Conservation (phyloP, 2,329 filamentous ascomycete species). For the Penicillium hesseltinei region DNA sequence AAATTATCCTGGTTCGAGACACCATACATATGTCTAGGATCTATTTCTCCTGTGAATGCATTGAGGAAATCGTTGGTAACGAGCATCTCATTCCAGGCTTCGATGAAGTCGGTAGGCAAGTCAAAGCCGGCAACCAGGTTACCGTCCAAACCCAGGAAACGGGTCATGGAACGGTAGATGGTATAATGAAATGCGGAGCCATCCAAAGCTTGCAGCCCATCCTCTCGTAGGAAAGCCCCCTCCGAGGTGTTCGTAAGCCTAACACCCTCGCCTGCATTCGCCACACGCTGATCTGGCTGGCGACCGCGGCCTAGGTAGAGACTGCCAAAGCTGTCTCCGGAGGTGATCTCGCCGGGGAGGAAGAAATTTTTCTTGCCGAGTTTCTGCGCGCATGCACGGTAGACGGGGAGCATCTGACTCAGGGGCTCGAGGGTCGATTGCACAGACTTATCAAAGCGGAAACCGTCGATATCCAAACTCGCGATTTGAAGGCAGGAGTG, state of each 20-base stretch:
- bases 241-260: conserved; percentile 46
- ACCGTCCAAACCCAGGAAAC: conserved; percentile 61
- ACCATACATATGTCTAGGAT: conserved; percentile 64
- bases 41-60: conserved; percentile 58
- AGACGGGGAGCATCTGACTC: conserved; percentile 56
- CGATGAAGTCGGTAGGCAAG: conserved; percentile 53
- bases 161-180: conserved; percentile 58
- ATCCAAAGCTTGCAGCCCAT: conserved; percentile 56
- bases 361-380: conserved; percentile 64
- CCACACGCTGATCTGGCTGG: conserved; percentile 52
- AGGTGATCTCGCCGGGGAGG: conserved; percentile 62
- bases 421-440: conserved; percentile 62
- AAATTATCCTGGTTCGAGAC: conserved; percentile 66
- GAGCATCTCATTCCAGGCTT: conserved; percentile 57
- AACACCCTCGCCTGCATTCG: conserved; percentile 44
- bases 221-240: conserved; percentile 52
- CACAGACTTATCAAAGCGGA: conserved; percentile 65
- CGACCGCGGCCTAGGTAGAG: conserved; percentile 62
- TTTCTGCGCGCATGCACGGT: conserved; percentile 56
- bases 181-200: conserved; percentile 63
- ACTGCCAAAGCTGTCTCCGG: conserved; percentile 59
- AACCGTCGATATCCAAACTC: conserved; percentile 63
- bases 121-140: conserved; percentile 55
- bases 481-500: conserved; percentile 63
- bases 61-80: conserved; percentile 60